Evolutionary conservation across 1,284 basidiomycete species (phyloP).

Genomic region (Anthracocystis panici-leucophaei): DNA sequence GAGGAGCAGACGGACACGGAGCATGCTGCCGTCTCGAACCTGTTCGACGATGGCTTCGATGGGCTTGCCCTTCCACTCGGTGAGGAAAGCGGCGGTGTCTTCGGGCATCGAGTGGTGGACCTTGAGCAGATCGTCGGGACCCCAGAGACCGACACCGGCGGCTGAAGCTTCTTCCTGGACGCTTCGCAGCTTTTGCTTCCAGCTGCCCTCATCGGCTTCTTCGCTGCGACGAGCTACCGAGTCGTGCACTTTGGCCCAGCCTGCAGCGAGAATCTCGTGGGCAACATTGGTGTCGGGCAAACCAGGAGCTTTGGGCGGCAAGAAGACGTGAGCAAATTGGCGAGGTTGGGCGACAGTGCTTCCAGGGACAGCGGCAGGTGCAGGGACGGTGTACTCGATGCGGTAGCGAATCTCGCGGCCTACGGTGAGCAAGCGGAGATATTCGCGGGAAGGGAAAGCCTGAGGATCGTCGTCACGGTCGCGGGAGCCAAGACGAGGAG

Average conservation of each 20-base stretch:
- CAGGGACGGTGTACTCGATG: constrained; percentile 78
- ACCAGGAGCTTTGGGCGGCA: constrained; percentile 60
- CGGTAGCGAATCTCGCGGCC: constrained; percentile 88
- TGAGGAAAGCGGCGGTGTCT: constrained; percentile 83
- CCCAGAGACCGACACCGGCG: constrained; percentile 85
- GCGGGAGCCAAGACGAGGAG: constrained; percentile 60
- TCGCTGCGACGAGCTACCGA: constrained; percentile 72
- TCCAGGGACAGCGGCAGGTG: constrained; percentile 76
- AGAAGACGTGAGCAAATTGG: constrained; percentile 62
- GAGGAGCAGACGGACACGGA: constrained; percentile 88
- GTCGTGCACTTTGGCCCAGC: constrained; percentile 94
- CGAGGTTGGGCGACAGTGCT: constrained; percentile 76
- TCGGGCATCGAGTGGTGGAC: constrained; percentile 87
- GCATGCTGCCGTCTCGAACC: constrained; percentile 90
- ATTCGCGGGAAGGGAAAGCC: constrained; percentile 93
- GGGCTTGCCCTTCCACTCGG: constrained; percentile 88
- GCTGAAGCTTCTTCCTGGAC: constrained; percentile 83
- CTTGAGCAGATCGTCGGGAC: constrained; percentile 76
- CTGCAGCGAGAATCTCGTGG: constrained; percentile 81
- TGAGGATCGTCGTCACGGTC: constrained; percentile 75
- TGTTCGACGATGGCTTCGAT: constrained; percentile 92
- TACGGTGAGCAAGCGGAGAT: constrained; percentile 83
- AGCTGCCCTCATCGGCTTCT: constrained; percentile 77
- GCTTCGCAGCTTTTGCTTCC: constrained; percentile 76
- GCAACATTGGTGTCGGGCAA: constrained; percentile 70